phyloP scores from a whole-genome alignment of 2,329 filamentous ascomycete genomes.

The Exophiala phaeomuriformis region DNA sequence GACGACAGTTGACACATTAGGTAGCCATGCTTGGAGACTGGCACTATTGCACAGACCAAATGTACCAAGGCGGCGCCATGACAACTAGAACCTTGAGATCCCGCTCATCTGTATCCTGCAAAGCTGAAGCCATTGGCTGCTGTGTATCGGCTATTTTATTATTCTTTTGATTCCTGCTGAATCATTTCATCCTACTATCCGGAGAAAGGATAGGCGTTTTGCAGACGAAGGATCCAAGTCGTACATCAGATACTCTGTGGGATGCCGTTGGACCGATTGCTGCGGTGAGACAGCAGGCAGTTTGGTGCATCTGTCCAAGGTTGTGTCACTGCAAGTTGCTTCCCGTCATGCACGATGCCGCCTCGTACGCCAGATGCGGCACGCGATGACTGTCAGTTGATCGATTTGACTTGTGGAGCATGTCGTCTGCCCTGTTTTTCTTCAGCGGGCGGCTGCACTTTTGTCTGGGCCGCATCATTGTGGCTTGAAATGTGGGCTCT shows the following conservation, averaged over 20 bases:
- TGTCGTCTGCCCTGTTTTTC: background rate
- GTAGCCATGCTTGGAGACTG: background rate
- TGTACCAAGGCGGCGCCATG: background rate
- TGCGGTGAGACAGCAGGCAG: no score
- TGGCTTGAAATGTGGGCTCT: no score
- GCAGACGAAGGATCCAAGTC: no score
- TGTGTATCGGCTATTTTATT: background rate
- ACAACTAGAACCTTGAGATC: background rate
- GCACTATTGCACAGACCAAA: background rate
- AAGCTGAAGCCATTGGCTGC: background rate
- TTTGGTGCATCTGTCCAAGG: no score
- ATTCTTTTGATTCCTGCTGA: background rate
- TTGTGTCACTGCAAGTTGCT: background rate
- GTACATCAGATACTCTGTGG: no score
- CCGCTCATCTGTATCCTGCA: background rate
- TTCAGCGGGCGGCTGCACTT: background rate
- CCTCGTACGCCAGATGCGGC: background rate
- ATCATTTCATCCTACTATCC: no score
- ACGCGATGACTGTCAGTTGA: background rate
- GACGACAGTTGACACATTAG: background rate
- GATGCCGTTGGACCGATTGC: no score
- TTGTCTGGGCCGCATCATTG: no score
- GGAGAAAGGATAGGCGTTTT: no score
- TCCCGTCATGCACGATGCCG: background rate
- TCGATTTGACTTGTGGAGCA: background rate